Percentiles rank a stretch among this genome's conserved stretches.
These are phyloP conservation scores for Sonneratia caseolaris DNA, from an alignment of 345 rosid species.

Conservation along the genomic window DNA sequence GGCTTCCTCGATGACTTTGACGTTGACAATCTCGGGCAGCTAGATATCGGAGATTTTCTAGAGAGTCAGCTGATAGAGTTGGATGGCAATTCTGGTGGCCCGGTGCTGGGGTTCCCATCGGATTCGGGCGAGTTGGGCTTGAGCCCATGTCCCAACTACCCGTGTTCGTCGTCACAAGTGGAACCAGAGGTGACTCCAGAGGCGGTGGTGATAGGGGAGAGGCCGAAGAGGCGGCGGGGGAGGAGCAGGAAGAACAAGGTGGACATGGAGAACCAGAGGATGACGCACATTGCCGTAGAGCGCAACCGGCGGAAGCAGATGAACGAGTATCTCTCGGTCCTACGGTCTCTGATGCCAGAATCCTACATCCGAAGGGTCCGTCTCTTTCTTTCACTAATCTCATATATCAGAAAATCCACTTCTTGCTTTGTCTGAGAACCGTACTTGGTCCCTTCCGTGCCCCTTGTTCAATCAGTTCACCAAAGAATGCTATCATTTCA, in stretches of 20 bases:
- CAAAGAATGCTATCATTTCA: no score
- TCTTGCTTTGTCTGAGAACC: no score
- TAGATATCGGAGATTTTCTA: neutral
- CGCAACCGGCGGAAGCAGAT: slow-evolving; percentile 84
- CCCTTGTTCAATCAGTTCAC: no score
- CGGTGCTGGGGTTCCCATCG: neutral
- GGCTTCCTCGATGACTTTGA: slow-evolving; percentile 12
- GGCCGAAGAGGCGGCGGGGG: slow-evolving; percentile 45
- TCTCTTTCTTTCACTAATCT: slow-evolving; percentile 10
- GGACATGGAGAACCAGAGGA: slow-evolving; percentile 75
- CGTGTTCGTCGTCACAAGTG: no score
- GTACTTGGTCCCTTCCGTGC: no score
- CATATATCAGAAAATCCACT: neutral
- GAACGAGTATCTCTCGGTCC: slow-evolving; percentile 74
- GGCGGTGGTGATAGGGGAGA: no score
- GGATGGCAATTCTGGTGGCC: neutral
- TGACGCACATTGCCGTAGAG: slow-evolving; percentile 94
- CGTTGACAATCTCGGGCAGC: slow-evolving; percentile 1
- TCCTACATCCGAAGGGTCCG: slow-evolving; percentile 78
- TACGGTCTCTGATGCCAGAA: slow-evolving; percentile 79
- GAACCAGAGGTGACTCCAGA: no score
- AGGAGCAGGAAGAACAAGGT: slow-evolving; percentile 58
- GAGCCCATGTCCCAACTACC: slow-evolving; percentile 7
- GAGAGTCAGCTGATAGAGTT: neutral
- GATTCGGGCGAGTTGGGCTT: neutral